Evolutionary conservation across 495 filamentous ascomycete species (phyloP).

Genomic region (Pseudevernia furfuracea): DNA sequence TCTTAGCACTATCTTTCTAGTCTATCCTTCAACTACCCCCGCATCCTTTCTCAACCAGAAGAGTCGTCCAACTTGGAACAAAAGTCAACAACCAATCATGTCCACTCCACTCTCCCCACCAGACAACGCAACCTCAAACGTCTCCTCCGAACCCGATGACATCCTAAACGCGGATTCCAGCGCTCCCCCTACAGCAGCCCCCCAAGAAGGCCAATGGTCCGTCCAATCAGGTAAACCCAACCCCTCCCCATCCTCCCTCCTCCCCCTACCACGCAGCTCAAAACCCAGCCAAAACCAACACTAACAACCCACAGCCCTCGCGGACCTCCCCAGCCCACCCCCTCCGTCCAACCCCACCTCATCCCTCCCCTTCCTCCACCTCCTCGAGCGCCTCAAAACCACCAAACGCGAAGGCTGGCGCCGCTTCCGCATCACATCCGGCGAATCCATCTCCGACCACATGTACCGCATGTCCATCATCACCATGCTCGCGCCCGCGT

Average conservation of each 20-base stretch:
- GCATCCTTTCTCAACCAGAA: not conserved
- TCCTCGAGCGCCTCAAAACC: slow-evolving; percentile 88
- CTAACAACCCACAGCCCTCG: slow-evolving; percentile 24
- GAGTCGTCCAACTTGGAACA: not conserved
- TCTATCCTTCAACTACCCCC: not conserved
- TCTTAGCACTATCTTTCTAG: not conserved
- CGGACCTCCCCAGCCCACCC: slow-evolving; percentile 10
- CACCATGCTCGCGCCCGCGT: slow-evolving; percentile 81
- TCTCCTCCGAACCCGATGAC: not conserved
- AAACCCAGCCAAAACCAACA: slow-evolving; percentile 24
- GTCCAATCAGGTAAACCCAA: slow-evolving; percentile 25
- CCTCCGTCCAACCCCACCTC: slow-evolving; percentile 42
- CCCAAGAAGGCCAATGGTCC: slow-evolving; percentile 29
- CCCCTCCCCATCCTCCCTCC: slow-evolving; percentile 22
- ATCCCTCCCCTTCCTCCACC: slow-evolving; percentile 85
- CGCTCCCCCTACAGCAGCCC: not conserved
- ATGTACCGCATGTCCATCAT: slow-evolving; percentile 99
- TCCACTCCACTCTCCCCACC: not conserved
- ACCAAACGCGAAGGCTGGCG: slow-evolving; percentile 94
- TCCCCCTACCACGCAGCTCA: slow-evolving; percentile 21
- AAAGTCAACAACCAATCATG: slow-evolving; percentile 1
- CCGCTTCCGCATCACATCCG: slow-evolving; percentile 65
- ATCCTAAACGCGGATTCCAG: not conserved
- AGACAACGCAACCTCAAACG: not conserved
- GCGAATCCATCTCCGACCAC: slow-evolving; percentile 90